Percentiles rank a stretch among this genome's conserved stretches.
These are phyloP conservation scores for Nitzschia sp. DNA, from an alignment of 108 stramenopile genomes.

Conservation along the genomic window DNA sequence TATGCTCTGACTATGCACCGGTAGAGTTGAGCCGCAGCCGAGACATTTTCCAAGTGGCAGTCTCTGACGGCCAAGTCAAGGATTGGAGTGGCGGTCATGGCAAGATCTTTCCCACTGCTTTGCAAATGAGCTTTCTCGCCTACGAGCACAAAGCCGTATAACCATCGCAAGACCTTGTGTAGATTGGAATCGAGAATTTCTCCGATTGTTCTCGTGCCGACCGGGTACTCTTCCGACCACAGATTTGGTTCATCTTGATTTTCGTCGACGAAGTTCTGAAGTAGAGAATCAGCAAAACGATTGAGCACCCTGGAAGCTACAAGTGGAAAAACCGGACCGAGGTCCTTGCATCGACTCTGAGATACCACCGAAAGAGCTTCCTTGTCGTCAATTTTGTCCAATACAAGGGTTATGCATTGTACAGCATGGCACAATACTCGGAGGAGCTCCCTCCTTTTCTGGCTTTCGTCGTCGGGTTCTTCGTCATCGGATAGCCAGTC, in stretches of 20 bases:
- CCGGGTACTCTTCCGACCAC: slow-evolving; percentile 65
- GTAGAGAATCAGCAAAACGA: slow-evolving; percentile 60
- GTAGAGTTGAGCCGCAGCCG: slow-evolving; percentile 72
- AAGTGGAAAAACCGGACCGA: slow-evolving; percentile 75
- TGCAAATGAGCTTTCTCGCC: slow-evolving; percentile 25
- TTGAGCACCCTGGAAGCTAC: slow-evolving; percentile 61
- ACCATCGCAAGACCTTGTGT: slow-evolving; percentile 55
- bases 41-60: slow-evolving; percentile 57
- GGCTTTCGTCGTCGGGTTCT: slow-evolving; percentile 14
- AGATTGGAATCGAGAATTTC: slow-evolving; percentile 53
- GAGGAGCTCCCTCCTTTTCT: slow-evolving; percentile 34
- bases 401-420: slow-evolving; percentile 61
- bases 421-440: slow-evolving; percentile 63
- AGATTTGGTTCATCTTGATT: slow-evolving; percentile 22
- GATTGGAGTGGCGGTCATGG: slow-evolving; percentile 11
- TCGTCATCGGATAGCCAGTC: slow-evolving; percentile 39
- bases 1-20: slow-evolving; percentile 77
- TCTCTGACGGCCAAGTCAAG: slow-evolving; percentile 4
- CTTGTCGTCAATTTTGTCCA: slow-evolving; percentile 53
- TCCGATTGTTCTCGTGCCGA: slow-evolving; percentile 52
- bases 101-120: slow-evolving; percentile 21
- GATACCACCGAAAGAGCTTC: slow-evolving; percentile 16
- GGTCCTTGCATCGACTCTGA: background rate
- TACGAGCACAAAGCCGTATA: slow-evolving; percentile 66
- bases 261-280: slow-evolving; percentile 48